Evolutionary conservation across 805 yeast species (phyloP).

Genomic region (Cyberlindnera japonica): DNA sequence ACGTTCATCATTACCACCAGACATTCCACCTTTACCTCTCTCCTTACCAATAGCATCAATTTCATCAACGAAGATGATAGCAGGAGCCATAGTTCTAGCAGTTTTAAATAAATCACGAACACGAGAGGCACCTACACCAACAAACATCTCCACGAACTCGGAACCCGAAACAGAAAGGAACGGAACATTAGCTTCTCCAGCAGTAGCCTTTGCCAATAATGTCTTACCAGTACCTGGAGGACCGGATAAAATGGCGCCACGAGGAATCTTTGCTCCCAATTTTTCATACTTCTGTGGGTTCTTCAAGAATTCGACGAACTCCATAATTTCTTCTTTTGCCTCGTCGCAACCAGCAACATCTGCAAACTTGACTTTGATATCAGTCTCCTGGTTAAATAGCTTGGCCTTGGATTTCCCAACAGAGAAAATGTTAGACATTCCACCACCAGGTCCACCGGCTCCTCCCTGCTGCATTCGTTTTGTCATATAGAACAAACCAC

Average conservation of each 20-base stretch:
- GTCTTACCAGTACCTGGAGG: slow-evolving; percentile 99
- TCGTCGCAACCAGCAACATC: slow-evolving; percentile 96
- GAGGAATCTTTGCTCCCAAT: slow-evolving; percentile 89
- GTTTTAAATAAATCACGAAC: slow-evolving; percentile 89
- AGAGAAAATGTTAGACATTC: slow-evolving; percentile 66
- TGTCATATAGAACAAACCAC: slow-evolving; percentile 53
- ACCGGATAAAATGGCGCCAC: slow-evolving; percentile 92
- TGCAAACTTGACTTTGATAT: slow-evolving; percentile 74
- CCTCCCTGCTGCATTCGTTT: slow-evolving; percentile 40
- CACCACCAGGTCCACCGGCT: slow-evolving; percentile 46
- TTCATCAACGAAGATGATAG: slow-evolving; percentile 89
- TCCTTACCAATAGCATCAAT: slow-evolving; percentile 95
- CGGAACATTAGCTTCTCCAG: slow-evolving; percentile 96
- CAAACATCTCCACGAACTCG: slow-evolving; percentile 96
- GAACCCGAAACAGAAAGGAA: slow-evolving; percentile 90
- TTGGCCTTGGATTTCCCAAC: slow-evolving; percentile 79
- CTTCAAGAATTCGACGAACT: slow-evolving; percentile 84
- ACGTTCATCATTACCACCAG: slow-evolving; percentile 88
- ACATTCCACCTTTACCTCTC: slow-evolving; percentile 65
- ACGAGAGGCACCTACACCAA: slow-evolving; percentile 93
- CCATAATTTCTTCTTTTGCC: slow-evolving; percentile 94
- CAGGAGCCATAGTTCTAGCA: slow-evolving; percentile 87
- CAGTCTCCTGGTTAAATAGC: slow-evolving; percentile 76
- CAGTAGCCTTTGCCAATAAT: slow-evolving; percentile 87
- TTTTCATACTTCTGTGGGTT: slow-evolving; percentile 81